These are phyloP conservation scores for Venturia effusa DNA, from an alignment of 2,329 filamentous ascomycete species.

Conservation along the genomic window DNA sequence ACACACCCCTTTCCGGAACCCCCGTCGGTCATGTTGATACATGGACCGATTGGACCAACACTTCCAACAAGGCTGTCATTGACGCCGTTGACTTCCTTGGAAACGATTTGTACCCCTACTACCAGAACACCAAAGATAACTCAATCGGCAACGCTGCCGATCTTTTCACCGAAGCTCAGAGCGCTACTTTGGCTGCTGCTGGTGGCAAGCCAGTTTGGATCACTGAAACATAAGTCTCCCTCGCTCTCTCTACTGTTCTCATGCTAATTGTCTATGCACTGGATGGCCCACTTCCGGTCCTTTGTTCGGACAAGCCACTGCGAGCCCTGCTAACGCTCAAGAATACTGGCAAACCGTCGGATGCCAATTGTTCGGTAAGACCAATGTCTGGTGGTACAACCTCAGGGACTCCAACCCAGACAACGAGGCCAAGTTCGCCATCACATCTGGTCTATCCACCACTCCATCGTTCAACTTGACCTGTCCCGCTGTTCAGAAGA, in stretches of 20 bases:
- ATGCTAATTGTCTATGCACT: neutral
- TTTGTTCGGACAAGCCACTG: constrained; percentile 10
- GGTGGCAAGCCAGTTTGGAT: constrained; percentile 23
- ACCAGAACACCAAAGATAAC: constrained; percentile 23
- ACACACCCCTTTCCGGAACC: neutral
- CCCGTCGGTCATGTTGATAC: constrained; percentile 28
- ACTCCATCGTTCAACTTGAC: constrained; percentile 43
- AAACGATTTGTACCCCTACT: constrained; percentile 28
- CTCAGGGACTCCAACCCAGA: constrained; percentile 38
- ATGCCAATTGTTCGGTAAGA: constrained; percentile 12
- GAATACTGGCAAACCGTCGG: constrained; percentile 14
- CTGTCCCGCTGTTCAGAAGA: constrained; percentile 27
- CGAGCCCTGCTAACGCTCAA: constrained; percentile 11
- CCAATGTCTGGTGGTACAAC: constrained; percentile 24
- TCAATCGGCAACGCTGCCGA: constrained; percentile 21
- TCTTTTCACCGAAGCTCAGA: constrained; percentile 21
- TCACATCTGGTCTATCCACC: constrained; percentile 43
- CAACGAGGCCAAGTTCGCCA: constrained; percentile 48
- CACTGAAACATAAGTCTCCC: constrained; percentile 21
- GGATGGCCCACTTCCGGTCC: constrained; percentile 13
- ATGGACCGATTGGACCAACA: constrained; percentile 18
- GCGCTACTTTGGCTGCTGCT: constrained; percentile 21
- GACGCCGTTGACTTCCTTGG: constrained; percentile 26
- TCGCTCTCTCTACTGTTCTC: neutral
- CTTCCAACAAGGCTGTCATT: constrained; percentile 25